Conservation (phyloP, 139 green algal species). For the Spirogloea muscicola region DNA sequence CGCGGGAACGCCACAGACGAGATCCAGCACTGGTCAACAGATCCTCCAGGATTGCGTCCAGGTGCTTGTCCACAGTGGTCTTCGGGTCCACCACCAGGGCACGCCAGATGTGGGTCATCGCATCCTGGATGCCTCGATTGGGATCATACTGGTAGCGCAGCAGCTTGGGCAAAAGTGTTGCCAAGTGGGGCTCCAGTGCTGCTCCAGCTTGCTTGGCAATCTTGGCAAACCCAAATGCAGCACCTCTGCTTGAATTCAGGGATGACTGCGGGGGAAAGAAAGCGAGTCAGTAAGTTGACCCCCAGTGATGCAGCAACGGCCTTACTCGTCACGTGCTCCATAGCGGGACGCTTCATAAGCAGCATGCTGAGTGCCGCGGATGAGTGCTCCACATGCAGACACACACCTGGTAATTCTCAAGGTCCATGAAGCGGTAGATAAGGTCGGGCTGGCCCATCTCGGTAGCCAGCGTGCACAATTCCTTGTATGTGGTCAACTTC, state of each 20-base stretch:
- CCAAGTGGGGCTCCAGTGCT: slow-evolving; percentile 56
- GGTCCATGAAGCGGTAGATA: slow-evolving; percentile 80
- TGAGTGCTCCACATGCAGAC: not conserved
- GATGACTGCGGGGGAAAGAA: slow-evolving; percentile 11
- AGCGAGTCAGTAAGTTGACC: not conserved
- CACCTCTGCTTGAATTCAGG: slow-evolving; percentile 68
- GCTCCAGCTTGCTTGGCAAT: slow-evolving; percentile 74
- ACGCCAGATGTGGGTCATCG: slow-evolving; percentile 76
- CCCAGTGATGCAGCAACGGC: too few relatives aligned
- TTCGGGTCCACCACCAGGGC: slow-evolving; percentile 69
- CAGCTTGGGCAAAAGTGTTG: slow-evolving; percentile 75
- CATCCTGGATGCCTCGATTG: slow-evolving; percentile 70
- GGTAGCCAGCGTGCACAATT: slow-evolving; percentile 81
- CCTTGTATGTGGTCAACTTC: slow-evolving; percentile 75
- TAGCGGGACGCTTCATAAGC: too few relatives aligned
- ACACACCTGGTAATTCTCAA: slow-evolving; percentile 31
- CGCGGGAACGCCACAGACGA: slow-evolving; percentile 77
- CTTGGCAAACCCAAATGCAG: slow-evolving; percentile 77
- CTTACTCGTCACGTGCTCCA: too few relatives aligned
- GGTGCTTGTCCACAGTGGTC: slow-evolving; percentile 61
- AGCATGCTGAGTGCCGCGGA: too few relatives aligned
- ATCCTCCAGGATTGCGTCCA: slow-evolving; percentile 57
- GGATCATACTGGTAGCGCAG: slow-evolving; percentile 78
- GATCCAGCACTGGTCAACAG: slow-evolving; percentile 67
- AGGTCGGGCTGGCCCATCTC: slow-evolving; percentile 89